These are phyloP conservation scores for Suhomyces pyralidae DNA, from an alignment of 805 yeast species.

Conservation along the genomic window DNA sequence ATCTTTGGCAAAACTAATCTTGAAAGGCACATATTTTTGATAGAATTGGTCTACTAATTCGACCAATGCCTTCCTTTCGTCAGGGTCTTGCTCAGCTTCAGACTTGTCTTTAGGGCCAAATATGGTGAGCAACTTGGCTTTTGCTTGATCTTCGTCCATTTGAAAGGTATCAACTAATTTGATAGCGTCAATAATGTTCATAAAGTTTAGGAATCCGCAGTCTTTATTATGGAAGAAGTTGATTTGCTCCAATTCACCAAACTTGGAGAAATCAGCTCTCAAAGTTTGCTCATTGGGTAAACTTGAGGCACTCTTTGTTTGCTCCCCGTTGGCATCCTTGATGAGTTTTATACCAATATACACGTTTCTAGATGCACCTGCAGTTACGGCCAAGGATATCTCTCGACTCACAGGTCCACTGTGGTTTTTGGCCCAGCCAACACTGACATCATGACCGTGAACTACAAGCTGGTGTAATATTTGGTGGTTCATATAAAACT, in stretches of 20 bases:
- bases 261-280: slow-evolving; percentile 56
- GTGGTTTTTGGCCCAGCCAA: slow-evolving; percentile 71
- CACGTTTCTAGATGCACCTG: slow-evolving; percentile 75
- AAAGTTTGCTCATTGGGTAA: slow-evolving; percentile 46
- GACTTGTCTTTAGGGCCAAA: slow-evolving; percentile 29
- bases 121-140: slow-evolving; percentile 48
- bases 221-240: slow-evolving; percentile 65
- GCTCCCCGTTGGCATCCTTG: slow-evolving; percentile 10
- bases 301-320: slow-evolving; percentile 3
- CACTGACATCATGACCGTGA: slow-evolving; percentile 58
- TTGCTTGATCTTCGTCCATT: slow-evolving; percentile 9
- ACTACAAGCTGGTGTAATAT: slow-evolving; percentile 55
- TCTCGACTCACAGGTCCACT: slow-evolving; percentile 59
- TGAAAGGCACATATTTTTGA: slow-evolving; percentile 50
- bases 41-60: slow-evolving; percentile 24
- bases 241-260: slow-evolving; percentile 75
- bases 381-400: slow-evolving; percentile 60
- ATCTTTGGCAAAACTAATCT: slow-evolving; percentile 71
- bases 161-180: slow-evolving; percentile 60
- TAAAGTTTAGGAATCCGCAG: slow-evolving; percentile 74
- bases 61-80: slow-evolving; percentile 31
- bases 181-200: slow-evolving; percentile 62
- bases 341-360: slow-evolving; percentile 59
- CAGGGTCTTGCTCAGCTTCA: slow-evolving; percentile 27
- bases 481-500: slow-evolving; percentile 59